phyloP scores from a whole-genome alignment of 106 monocot genomes.

The Phalaenopsis aphrodite region DNA sequence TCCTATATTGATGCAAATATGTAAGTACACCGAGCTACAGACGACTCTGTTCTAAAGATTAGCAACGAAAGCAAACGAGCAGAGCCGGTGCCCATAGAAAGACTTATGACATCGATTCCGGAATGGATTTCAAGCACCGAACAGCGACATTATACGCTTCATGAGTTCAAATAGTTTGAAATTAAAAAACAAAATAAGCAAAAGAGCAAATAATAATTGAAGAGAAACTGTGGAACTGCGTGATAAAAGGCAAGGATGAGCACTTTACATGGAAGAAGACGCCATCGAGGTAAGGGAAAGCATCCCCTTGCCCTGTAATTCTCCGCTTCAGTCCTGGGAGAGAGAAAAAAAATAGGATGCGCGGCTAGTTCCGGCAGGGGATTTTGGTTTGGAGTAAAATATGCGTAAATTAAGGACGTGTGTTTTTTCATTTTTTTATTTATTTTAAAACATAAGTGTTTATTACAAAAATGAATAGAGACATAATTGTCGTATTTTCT shows the following conservation, averaged over 20 bases:
- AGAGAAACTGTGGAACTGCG: background rate
- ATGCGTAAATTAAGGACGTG: too few species aligned
- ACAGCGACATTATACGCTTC: background rate
- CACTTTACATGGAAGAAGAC: background rate
- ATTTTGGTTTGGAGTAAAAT: too few species aligned
- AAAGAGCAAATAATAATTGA: background rate
- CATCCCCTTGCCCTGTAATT: background rate
- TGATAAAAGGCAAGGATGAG: background rate
- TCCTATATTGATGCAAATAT: background rate
- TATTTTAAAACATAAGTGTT: too few species aligned
- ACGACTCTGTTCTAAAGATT: background rate
- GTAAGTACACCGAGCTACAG: background rate
- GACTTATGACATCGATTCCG: background rate
- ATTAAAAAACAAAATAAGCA: background rate
- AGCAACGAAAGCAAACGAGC: background rate
- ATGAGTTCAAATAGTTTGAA: background rate
- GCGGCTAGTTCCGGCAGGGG: too few species aligned
- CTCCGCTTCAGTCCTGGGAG: too few species aligned
- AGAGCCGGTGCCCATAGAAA: background rate
- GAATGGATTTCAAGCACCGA: background rate
- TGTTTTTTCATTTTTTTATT: too few species aligned
- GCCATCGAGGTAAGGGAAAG: background rate
- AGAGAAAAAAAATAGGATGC: too few species aligned
- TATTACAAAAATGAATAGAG: too few species aligned
- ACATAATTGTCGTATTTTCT: too few species aligned